Conservation (phyloP, 306 rosid species). For the Mimosa pudica region DNA sequence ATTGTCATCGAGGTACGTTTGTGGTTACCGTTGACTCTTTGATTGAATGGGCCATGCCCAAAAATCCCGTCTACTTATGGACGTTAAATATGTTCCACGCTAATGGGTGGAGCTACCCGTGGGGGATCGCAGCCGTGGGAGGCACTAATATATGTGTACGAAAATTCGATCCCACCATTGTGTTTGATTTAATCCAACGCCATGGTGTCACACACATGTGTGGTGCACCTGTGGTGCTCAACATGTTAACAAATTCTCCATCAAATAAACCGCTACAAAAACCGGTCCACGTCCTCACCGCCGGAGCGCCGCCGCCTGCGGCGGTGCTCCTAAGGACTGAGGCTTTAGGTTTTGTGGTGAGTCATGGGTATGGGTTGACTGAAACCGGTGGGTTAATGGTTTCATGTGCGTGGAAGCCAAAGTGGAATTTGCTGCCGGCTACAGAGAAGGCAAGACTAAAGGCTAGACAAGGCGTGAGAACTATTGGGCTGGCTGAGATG, state of each 20-base stretch:
- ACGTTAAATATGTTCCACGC: conserved; percentile 73
- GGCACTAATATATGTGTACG: conserved; percentile 66
- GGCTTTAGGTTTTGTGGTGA: conserved; percentile 53
- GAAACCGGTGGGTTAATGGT: conserved; percentile 54
- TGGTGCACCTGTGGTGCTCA: conserved; percentile 71
- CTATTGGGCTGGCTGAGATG: conserved; percentile 40
- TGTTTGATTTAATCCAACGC: conserved; percentile 42
- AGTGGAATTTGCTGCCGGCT: conserved; percentile 62
- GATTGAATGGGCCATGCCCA: conserved; percentile 52
- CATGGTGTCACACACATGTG: conserved; percentile 75
- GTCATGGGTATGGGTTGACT: conserved; percentile 71
- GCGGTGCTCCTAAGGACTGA: conserved; percentile 56
- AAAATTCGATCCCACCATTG: conserved; percentile 42
- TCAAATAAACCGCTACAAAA: conserved; percentile 33
- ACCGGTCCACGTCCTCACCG: conserved; percentile 59
- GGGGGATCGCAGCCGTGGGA: conserved; percentile 74
- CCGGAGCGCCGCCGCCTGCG: conserved; percentile 70
- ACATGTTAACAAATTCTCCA: conserved; percentile 56
- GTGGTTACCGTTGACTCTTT: conserved; percentile 38
- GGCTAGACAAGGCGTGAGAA: conserved; percentile 75
- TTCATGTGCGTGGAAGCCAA: conserved; percentile 67
- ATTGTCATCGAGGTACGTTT: conserved; percentile 56
- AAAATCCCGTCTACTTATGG: conserved; percentile 61
- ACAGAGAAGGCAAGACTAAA: conserved; percentile 65
- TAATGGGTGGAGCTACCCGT: conserved; percentile 71